phyloP scores from a whole-genome alignment of 179 eudicot genomes.

The Beta corolliflora region DNA sequence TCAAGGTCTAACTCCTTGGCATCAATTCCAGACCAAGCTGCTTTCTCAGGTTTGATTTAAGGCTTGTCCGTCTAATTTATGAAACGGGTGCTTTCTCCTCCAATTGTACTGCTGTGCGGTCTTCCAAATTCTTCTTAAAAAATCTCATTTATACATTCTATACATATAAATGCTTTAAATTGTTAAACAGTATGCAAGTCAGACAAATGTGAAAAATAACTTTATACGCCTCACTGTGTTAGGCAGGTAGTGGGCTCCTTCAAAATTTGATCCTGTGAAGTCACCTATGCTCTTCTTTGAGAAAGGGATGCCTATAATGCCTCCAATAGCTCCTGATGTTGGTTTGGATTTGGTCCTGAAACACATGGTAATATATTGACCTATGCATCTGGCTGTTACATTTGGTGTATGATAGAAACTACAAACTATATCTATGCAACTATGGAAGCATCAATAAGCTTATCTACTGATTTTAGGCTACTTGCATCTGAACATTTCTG shows the following conservation, averaged over 20 bases:
- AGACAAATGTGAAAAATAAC: neutral
- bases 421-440: neutral
- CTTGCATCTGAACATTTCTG: neutral
- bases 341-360: slow-evolving; percentile 78
- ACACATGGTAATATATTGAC: slow-evolving; percentile 61
- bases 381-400: neutral
- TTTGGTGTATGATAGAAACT: neutral
- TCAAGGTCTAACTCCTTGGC: slow-evolving; percentile 82
- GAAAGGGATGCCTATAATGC: slow-evolving; percentile 66
- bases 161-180: neutral
- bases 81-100: neutral
- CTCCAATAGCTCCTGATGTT: slow-evolving; percentile 67
- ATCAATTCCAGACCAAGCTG: slow-evolving; percentile 36
- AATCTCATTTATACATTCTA: neutral
- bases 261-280: slow-evolving; percentile 86
- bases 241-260: slow-evolving; percentile 99
- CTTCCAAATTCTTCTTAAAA: neutral
- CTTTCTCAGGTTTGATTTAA: no score
- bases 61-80: neutral
- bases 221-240: slow-evolving; percentile 10
- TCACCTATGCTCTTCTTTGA: slow-evolving; percentile 95
- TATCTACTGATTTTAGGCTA: neutral
- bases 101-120: neutral
- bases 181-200: no score
- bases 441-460: neutral